Conservation (phyloP, 306 rosid species). For the Leucaena leucocephala region DNA sequence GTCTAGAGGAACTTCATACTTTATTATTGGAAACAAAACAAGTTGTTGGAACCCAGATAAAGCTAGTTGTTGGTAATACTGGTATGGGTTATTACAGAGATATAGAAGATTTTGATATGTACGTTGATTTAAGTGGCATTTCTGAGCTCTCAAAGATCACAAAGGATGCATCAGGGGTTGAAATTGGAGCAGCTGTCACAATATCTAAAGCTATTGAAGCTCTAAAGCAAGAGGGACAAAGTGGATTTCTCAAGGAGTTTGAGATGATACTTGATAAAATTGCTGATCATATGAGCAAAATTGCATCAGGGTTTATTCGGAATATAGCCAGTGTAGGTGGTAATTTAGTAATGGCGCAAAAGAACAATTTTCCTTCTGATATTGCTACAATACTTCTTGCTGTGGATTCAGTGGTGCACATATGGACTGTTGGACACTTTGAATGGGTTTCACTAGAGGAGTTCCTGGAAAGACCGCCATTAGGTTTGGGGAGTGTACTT, state of each 20-base stretch:
- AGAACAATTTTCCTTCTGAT: conserved; percentile 82
- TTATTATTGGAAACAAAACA: conserved; percentile 44
- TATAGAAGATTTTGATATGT: conserved; percentile 48
- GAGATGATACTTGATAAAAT: conserved; percentile 52
- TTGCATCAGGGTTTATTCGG: conserved; percentile 68
- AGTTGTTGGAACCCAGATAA: conserved; percentile 33
- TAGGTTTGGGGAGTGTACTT: conserved; percentile 58
- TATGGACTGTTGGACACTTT: conserved; percentile 51
- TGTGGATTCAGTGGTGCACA: conserved; percentile 61
- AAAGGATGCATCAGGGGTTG: conserved; percentile 63
- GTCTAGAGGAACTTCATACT: conserved; percentile 55
- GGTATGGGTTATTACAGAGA: conserved; percentile 84
- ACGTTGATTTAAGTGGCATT: conserved; percentile 60
- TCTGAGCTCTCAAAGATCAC: conserved; percentile 58
- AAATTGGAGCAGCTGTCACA: conserved; percentile 72
- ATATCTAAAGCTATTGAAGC: conserved; percentile 71
- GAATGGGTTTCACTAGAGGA: conserved; percentile 69
- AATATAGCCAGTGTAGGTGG: conserved; percentile 87
- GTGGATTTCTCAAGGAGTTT: conserved; percentile 42
- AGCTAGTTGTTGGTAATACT: conserved; percentile 78
- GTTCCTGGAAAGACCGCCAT: conserved; percentile 69
- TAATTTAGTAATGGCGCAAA: conserved; percentile 91
- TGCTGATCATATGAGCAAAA: conserved; percentile 74
- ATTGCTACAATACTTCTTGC: conserved; percentile 82
- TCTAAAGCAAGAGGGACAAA: conserved; percentile 38